Percentiles rank a stretch among this genome's conserved stretches.
Conservation (phyloP, 768 basidiomycete genomes). For the Suillus placidus region DNA sequence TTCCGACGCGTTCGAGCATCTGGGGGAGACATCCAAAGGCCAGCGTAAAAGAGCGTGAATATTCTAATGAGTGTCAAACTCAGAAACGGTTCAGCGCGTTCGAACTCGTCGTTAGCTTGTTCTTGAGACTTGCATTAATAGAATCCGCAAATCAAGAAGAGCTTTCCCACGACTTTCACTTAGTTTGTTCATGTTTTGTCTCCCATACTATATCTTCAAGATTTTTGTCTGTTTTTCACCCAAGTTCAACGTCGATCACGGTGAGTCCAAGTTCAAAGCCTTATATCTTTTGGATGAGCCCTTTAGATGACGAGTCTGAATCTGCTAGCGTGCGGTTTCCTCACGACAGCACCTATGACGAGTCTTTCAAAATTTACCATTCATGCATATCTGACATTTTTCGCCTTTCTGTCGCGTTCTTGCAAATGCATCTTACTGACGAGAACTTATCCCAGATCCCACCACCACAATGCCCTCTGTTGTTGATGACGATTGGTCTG, state of each 20-base stretch:
- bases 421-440: slow-evolving; percentile 15
- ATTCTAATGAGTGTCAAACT: not conserved
- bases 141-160: slow-evolving; percentile 21
- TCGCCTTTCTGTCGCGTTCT: not conserved
- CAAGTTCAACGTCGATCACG: slow-evolving; percentile 15
- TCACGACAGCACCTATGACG: slow-evolving; percentile 60
- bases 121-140: not conserved
- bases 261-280: slow-evolving; percentile 22
- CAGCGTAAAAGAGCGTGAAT: slow-evolving; percentile 10
- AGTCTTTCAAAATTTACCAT: slow-evolving; percentile 73
- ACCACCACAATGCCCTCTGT: slow-evolving; percentile 42
- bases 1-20: slow-evolving; percentile 69
- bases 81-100: not conserved
- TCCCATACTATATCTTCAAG: slow-evolving; percentile 12
- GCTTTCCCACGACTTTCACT: slow-evolving; percentile 19
- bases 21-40: slow-evolving; percentile 54
- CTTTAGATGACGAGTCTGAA: slow-evolving; percentile 86
- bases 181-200: slow-evolving; percentile 10
- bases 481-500: slow-evolving; percentile 72
- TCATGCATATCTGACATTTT: slow-evolving; percentile 84
- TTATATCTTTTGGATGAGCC: slow-evolving; percentile 44
- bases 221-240: slow-evolving; percentile 18
- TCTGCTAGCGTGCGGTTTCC: slow-evolving; percentile 59
- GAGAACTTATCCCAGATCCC: slow-evolving; percentile 10
- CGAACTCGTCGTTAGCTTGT: not conserved